Conservation (phyloP, 495 filamentous ascomycete genomes). For the Aspergillus avenaceus region DNA sequence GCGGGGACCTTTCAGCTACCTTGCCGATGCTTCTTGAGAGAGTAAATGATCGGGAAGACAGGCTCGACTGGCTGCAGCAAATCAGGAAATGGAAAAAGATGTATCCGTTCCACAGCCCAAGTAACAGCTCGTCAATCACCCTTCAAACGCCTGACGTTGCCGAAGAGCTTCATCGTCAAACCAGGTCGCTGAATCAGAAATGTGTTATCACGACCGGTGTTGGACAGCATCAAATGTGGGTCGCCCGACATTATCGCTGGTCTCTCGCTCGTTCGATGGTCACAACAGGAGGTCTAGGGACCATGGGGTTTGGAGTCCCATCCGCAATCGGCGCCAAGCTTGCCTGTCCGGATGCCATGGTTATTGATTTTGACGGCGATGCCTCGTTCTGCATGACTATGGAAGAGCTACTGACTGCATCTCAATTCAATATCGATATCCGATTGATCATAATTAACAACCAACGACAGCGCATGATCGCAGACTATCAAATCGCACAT, state of each 20-base stretch:
- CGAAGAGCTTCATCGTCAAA: constrained; percentile 32
- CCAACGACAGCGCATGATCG: constrained; percentile 93
- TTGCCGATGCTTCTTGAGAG: constrained; percentile 66
- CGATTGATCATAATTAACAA: constrained; percentile 94
- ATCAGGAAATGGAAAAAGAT: constrained; percentile 85
- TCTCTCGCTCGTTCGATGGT: constrained; percentile 82
- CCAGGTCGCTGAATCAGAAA: too few relatives aligned
- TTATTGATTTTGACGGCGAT: constrained; percentile 93
- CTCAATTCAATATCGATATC: constrained; percentile 88
- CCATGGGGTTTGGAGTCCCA: constrained; percentile 93
- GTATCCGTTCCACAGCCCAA: constrained; percentile 83
- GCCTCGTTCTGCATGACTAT: constrained; percentile 96
- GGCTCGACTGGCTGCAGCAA: constrained; percentile 81
- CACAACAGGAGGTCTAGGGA: constrained; percentile 88
- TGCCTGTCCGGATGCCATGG: constrained; percentile 76
- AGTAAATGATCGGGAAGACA: constrained; percentile 51
- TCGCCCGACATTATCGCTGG: constrained; percentile 93
- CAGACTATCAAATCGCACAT: constrained; percentile 93
- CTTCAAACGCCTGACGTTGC: constrained; percentile 69
- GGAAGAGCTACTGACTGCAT: constrained; percentile 82
- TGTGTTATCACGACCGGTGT: too few relatives aligned
- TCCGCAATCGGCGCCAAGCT: constrained; percentile 94
- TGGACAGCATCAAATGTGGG: constrained; percentile 99
- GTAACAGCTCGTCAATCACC: constrained; percentile 21
- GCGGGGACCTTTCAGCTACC: constrained; percentile 62